Evolutionary conservation across 1,284 basidiomycete genomes (phyloP), one percentile per base, ranked within the genome.

Genomic region (Chalciporus sp.): DNA sequence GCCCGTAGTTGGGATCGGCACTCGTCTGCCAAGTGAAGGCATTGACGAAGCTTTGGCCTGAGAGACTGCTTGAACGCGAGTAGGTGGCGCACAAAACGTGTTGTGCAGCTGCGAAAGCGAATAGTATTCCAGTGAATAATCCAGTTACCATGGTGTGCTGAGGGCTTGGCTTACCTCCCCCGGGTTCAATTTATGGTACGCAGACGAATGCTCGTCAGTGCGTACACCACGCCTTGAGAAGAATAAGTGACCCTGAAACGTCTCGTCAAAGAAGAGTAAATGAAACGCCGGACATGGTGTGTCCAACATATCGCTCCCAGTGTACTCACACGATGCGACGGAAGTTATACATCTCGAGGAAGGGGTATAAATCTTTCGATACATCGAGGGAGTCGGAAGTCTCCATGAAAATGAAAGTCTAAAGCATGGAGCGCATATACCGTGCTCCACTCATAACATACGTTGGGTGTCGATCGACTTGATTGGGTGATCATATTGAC

Each of bases 1-100:
- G 59, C 6, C 61, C 61, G 3, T 10, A 39, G n/a, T 66, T 63
- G 7, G 56, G 49, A 23, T 63, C 61, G 2, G 42, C 0, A 1
- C 8, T 29, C 3, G 61, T 53, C 28, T 5, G 16, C 61, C 61
- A 63, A 26, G 31, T 41, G 17, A 63, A 63, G 2, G 61, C 59
- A 5, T 62, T 2, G 45, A 62, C 1, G 29, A 63, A 63, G 11
- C 6, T n/a, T 17, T 66, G 42, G 16, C 64, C 61, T 2, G 41
- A 37, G 40, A 66, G 28, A 19, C 35, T 28, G 33, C 43, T 56
- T 14, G 64, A 56, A 1, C 10, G 44, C 10, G 48, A 49, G 29
- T 66, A 63, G 2, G 59, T 50, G 17, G 55, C 41, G 1, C 51
- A 66, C 11, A 27, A 42, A 12, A 26, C 61, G 3, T n/a, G 29